Conservation (phyloP, 345 rosid species). For the Triadica sebifera region DNA sequence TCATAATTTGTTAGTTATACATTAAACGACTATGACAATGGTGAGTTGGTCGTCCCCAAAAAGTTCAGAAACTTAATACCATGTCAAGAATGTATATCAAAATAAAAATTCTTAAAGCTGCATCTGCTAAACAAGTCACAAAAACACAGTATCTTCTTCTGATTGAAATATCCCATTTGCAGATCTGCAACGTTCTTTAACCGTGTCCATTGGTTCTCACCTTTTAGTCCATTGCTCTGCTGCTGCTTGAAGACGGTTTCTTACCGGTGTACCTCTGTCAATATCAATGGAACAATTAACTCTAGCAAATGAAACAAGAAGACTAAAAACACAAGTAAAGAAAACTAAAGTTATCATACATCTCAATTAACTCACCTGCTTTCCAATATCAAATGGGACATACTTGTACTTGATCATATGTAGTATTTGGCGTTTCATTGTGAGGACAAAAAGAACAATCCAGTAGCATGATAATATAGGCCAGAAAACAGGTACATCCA, state of each 20-base stretch:
- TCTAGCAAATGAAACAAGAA: background rate
- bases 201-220: background rate
- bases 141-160: background rate
- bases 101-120: background rate
- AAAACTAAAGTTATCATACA: too few relatives aligned
- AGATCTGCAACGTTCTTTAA: background rate
- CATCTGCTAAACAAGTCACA: background rate
- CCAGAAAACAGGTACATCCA: slow-evolving; percentile 89
- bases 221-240: slow-evolving; percentile 14
- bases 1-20: background rate
- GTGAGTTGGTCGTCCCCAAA: background rate
- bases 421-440: slow-evolving; percentile 74
- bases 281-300: background rate
- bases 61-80: slow-evolving; percentile 2
- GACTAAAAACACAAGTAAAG: background rate
- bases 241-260: slow-evolving; percentile 27
- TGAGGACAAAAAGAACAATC: slow-evolving; percentile 70
- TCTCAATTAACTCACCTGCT: slow-evolving; percentile 49
- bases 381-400: slow-evolving; percentile 63
- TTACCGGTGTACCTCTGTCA: slow-evolving; percentile 36
- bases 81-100: background rate
- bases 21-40: background rate
- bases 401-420: slow-evolving; percentile 92
- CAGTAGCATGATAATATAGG: slow-evolving; percentile 76
- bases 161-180: background rate